Percentiles rank a stretch among this genome's conserved stretches.
Evolutionary conservation across 768 basidiomycete species (phyloP).

Genomic region (Dentipellis sp.): DNA sequence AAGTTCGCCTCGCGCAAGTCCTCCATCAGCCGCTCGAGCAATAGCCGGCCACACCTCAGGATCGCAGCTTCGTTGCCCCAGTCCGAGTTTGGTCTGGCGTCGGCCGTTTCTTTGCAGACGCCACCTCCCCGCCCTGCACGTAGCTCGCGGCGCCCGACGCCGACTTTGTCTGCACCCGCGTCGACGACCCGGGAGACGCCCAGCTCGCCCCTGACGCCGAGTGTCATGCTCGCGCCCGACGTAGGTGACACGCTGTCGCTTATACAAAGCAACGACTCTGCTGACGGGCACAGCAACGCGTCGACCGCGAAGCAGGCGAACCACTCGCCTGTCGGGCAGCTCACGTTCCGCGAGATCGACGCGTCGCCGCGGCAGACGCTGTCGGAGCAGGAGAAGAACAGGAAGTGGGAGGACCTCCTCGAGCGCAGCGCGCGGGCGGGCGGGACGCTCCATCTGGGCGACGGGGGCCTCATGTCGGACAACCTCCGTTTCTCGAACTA

Average conservation of each 20-base stretch:
- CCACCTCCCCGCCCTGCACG: conserved; percentile 19
- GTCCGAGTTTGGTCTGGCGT: conserved; percentile 3
- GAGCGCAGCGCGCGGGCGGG: conserved; percentile 60
- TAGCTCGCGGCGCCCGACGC: conserved; percentile 15
- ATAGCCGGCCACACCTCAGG: neutral
- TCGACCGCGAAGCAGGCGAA: conserved; percentile 17
- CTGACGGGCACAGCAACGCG: conserved; percentile 21
- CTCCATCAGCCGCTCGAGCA: conserved; percentile 3
- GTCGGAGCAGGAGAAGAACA: conserved; percentile 63
- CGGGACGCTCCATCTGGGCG: conserved; percentile 57
- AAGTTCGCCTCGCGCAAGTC: conserved; percentile 24
- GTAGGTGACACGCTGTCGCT: neutral
- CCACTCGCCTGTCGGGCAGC: conserved; percentile 19
- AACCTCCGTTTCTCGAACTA: conserved; percentile 28
- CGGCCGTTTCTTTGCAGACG: conserved; percentile 8
- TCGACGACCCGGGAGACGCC: conserved; percentile 8
- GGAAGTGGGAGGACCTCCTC: conserved; percentile 62
- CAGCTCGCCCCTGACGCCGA: conserved; percentile 14
- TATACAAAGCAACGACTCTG: conserved; percentile 6
- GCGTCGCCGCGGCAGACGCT: conserved; percentile 27
- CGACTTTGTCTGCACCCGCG: conserved; percentile 1
- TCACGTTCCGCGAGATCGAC: conserved; percentile 43
- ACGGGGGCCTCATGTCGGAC: conserved; percentile 33
- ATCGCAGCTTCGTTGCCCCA: neutral
- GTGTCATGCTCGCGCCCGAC: conserved; percentile 6